phyloP scores from a whole-genome alignment of 2,329 filamentous ascomycete genomes.

The Gyromitra esculenta region DNA sequence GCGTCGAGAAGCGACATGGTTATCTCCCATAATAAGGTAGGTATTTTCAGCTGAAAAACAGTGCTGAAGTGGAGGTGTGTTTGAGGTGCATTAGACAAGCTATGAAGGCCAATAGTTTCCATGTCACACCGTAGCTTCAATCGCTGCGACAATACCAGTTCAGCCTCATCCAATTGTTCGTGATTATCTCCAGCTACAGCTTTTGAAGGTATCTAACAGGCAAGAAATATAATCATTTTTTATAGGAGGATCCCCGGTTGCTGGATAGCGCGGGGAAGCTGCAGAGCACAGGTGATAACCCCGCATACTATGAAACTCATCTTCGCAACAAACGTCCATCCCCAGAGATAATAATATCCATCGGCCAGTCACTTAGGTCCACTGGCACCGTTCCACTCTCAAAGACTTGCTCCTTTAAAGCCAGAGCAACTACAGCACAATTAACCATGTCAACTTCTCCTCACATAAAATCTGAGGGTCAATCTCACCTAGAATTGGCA shows the following conservation, averaged over 20 bases:
- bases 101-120: constrained; percentile 7
- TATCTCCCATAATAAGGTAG: background rate
- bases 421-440: constrained; percentile 70
- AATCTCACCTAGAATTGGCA: constrained; percentile 70
- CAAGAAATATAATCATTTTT: background rate
- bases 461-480: constrained; percentile 57
- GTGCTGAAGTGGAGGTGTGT: constrained; percentile 1
- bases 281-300: background rate
- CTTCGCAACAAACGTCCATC: constrained; percentile 57
- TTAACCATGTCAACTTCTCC: constrained; percentile 62
- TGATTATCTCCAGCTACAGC: constrained; percentile 1
- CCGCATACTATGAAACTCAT: background rate
- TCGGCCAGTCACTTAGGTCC: constrained; percentile 56
- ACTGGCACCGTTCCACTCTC: constrained; percentile 69
- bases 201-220: background rate
- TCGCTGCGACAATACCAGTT: background rate
- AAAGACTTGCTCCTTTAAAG: constrained; percentile 86
- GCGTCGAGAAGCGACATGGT: constrained; percentile 35
- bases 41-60: constrained; percentile 1
- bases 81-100: background rate
- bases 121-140: constrained; percentile 1
- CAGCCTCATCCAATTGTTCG: background rate
- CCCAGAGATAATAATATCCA: constrained; percentile 57
- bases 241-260: background rate
- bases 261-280: background rate